Conservation (phyloP, 768 basidiomycete species). For the Podaxis pistillaris region DNA sequence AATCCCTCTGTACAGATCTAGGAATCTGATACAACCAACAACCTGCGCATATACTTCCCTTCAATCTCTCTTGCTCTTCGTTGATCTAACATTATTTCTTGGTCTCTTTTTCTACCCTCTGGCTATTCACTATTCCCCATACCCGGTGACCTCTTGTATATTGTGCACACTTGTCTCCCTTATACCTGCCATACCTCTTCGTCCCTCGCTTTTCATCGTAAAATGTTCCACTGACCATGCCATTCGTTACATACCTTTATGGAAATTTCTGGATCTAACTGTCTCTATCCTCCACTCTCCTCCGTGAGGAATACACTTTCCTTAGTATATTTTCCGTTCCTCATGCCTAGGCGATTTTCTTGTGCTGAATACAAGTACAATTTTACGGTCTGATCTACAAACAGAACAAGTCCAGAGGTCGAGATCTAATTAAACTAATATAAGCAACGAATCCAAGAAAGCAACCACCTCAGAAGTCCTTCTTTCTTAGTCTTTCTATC, state of each 20-base stretch:
- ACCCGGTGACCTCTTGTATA: conserved; percentile 15
- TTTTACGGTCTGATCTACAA: background rate
- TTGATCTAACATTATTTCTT: conserved; percentile 28
- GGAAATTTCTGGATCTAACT: conserved; percentile 13
- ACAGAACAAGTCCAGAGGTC: background rate
- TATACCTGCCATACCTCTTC: conserved; percentile 18
- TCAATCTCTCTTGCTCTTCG: background rate
- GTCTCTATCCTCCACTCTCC: background rate
- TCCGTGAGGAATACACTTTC: background rate
- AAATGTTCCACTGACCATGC: background rate
- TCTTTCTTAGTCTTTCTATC: conserved; percentile 56
- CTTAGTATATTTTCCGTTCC: background rate
- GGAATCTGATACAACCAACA: conserved; percentile 17
- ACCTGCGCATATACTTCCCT: background rate
- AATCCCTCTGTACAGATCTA: conserved; percentile 14
- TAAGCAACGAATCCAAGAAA: background rate
- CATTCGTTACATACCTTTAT: conserved; percentile 14
- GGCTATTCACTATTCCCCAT: conserved; percentile 12
- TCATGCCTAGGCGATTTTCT: background rate
- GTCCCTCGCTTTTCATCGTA: background rate
- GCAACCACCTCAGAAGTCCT: conserved; percentile 15
- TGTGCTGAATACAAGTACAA: background rate
- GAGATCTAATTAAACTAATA: background rate
- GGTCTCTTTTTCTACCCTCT: conserved; percentile 19
- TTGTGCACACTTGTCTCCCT: conserved; percentile 18